Evolutionary conservation across 352 stramenopile species (phyloP).

Genomic region (Thalassiosira livingstoniorum): DNA sequence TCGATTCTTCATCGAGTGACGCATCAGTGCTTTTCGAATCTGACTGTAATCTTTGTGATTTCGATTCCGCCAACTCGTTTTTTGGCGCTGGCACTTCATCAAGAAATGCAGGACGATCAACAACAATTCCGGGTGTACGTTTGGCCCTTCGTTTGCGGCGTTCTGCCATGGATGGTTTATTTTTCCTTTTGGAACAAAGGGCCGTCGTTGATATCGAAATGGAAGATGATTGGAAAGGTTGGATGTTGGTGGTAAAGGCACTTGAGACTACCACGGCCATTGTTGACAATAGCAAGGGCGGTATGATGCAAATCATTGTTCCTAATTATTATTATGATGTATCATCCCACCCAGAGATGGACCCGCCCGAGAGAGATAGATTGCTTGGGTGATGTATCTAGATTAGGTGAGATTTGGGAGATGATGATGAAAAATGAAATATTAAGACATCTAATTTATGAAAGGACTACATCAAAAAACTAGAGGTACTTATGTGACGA

Average conservation of each 20-base stretch:
- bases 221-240: too few species aligned
- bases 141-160: conserved; percentile 55
- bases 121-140: conserved; percentile 26
- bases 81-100: conserved; percentile 5
- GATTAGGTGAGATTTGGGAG: too few species aligned
- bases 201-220: conserved; percentile 3
- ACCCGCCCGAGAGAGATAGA: too few species aligned
- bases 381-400: too few species aligned
- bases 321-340: not conserved
- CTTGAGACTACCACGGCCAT: not conserved
- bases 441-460: too few species aligned
- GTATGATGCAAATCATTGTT: not conserved
- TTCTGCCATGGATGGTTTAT: conserved; percentile 69
- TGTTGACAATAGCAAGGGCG: not conserved
- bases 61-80: conserved; percentile 21
- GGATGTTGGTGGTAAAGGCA: too few species aligned
- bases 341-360: too few species aligned
- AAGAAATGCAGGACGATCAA: conserved; percentile 27
- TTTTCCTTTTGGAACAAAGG: conserved; percentile 44
- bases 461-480: too few species aligned
- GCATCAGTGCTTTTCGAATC: not conserved
- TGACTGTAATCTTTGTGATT: conserved; percentile 6
- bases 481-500: too few species aligned
- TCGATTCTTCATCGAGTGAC: not conserved
- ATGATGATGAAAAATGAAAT: too few species aligned